A percentile compares a stretch with the other conserved stretches of the same genome.
Conservation (phyloP, 306 rosid genomes). For the Ochetophila trinervis region DNA sequence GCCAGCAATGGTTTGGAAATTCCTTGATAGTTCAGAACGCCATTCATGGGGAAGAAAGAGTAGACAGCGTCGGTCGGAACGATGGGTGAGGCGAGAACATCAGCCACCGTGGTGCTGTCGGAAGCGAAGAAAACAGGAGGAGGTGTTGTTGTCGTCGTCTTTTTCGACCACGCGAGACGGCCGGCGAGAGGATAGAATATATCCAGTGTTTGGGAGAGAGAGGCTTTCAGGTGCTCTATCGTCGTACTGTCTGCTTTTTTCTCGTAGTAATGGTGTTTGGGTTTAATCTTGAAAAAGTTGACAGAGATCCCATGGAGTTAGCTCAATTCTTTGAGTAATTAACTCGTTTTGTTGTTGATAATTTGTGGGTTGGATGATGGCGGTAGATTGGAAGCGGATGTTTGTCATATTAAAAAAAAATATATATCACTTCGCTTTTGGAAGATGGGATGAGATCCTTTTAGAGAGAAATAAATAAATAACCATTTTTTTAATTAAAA, state of each 20-base stretch:
- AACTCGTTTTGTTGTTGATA: not conserved
- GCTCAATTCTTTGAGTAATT: not conserved
- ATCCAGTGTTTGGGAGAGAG: too few relatives aligned
- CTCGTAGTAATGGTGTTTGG: too few relatives aligned
- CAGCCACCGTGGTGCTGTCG: not conserved
- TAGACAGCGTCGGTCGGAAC: slow-evolving; percentile 11
- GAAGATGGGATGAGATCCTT: too few relatives aligned
- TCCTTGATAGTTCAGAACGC: slow-evolving; percentile 1
- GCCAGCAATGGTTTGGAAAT: slow-evolving; percentile 8
- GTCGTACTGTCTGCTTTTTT: too few relatives aligned
- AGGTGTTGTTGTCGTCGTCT: not conserved
- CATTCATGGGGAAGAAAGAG: slow-evolving; percentile 22
- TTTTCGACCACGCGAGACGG: too few relatives aligned
- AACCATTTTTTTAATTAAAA: too few relatives aligned
- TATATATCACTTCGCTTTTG: too few relatives aligned
- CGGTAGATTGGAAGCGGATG: not conserved
- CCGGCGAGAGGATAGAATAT: too few relatives aligned
- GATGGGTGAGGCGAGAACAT: slow-evolving; percentile 14
- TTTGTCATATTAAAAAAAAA: too few relatives aligned
- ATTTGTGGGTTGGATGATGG: not conserved
- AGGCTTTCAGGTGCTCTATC: too few relatives aligned
- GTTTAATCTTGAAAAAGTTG: not conserved
- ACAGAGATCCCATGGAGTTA: slow-evolving; percentile 31
- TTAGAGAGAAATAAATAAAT: too few relatives aligned
- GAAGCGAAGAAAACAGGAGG: slow-evolving; percentile 10